Conservation (phyloP, 2,329 filamentous ascomycete genomes). For the Ophiocordyceps camponoti-floridani region DNA sequence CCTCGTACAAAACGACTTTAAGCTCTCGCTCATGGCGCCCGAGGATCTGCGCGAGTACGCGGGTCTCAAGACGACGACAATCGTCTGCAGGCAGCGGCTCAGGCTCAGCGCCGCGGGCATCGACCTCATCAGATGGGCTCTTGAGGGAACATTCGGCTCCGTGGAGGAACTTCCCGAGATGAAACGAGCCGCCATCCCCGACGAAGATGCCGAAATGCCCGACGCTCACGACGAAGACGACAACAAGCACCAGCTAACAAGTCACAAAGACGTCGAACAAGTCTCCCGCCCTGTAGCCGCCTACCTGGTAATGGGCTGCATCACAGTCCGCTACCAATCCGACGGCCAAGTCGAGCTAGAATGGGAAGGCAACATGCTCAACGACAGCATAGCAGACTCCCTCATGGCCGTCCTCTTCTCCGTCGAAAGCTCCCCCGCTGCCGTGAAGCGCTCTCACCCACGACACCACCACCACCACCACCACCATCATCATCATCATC, state of each 20-base stretch:
- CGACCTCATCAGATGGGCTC: conserved; percentile 81
- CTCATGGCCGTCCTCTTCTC: conserved; percentile 85
- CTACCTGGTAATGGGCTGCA: conserved; percentile 75
- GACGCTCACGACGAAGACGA: conserved; percentile 15
- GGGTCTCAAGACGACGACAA: conserved; percentile 87
- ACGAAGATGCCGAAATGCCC: conserved; percentile 13
- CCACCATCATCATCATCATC: no score
- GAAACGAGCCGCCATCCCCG: conserved; percentile 15
- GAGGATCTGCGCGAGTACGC: conserved; percentile 94
- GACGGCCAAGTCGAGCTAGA: conserved; percentile 76
- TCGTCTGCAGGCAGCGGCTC: conserved; percentile 80
- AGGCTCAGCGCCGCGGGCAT: conserved; percentile 76
- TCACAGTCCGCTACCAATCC: conserved; percentile 59
- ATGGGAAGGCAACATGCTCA: conserved; percentile 96
- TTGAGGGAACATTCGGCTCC: conserved; percentile 84
- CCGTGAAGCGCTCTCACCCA: conserved; percentile 51
- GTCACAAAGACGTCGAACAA: conserved; percentile 36
- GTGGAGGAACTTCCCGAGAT: conserved; percentile 52
- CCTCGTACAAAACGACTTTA: conserved; percentile 93
- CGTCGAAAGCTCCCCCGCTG: conserved; percentile 84
- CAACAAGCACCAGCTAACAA: conserved; percentile 7
- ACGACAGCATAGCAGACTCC: conserved; percentile 94
- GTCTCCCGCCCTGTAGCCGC: conserved; percentile 34
- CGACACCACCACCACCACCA: conserved; percentile 14
- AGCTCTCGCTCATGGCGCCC: conserved; percentile 89